These are phyloP conservation scores for Marasmius sp. DNA, from an alignment of 1,284 basidiomycete species.

Conservation along the genomic window DNA sequence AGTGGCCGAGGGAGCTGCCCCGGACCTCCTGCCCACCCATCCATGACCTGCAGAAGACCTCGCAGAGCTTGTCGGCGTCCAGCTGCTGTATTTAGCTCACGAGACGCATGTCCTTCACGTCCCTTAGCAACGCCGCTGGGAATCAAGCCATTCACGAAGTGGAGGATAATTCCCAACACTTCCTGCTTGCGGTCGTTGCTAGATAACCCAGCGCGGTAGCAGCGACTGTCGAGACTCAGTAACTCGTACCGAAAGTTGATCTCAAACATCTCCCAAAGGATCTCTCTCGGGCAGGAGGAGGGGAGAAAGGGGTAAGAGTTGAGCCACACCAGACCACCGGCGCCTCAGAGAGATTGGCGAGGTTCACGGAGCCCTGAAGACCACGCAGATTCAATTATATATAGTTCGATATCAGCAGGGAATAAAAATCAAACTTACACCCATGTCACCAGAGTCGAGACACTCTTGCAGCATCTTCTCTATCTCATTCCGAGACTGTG, in stretches of 20 bases:
- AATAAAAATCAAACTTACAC: background rate
- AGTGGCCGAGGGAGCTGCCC: background rate
- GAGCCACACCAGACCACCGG: background rate
- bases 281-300: background rate
- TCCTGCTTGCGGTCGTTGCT: background rate
- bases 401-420: too few species aligned
- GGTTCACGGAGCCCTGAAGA: background rate
- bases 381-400: background rate
- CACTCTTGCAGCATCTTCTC: background rate
- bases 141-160: background rate
- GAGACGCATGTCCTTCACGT: background rate
- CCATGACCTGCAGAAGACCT: background rate
- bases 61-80: background rate
- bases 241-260: background rate
- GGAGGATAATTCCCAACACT: background rate
- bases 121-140: background rate
- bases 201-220: background rate
- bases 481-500: background rate
- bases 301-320: background rate
- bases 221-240: background rate
- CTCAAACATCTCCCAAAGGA: background rate
- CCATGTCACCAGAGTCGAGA: background rate
- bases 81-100: background rate
- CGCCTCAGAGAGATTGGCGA: background rate
- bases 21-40: background rate